Evolutionary conservation across 208 protist genomes (phyloP).

Genomic region (Herpetomonas tarakana): DNA sequence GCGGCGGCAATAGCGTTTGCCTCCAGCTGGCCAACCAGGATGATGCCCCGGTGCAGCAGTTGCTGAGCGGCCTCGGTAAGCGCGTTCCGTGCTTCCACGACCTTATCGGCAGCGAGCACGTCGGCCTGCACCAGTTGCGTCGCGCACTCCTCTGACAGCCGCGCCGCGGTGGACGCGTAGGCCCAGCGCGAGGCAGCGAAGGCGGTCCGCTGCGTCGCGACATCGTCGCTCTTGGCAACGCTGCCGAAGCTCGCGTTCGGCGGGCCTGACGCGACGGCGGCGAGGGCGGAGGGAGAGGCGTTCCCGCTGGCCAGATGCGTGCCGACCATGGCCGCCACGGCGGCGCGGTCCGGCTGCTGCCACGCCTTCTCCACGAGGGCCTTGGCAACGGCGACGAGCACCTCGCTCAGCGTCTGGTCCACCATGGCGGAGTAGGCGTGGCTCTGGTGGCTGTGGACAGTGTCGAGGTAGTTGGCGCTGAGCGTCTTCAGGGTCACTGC

Average conservation of each 20-base stretch:
- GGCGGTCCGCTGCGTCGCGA: constrained; percentile 8
- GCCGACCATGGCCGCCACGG: constrained; percentile 3
- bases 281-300: neutral
- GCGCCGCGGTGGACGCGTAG: neutral
- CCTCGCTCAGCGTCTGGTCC: constrained; percentile 27
- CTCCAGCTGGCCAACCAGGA: constrained; percentile 63
- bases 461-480: constrained; percentile 63
- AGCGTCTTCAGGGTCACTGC: constrained; percentile 56
- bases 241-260: neutral
- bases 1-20: constrained; percentile 12
- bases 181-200: constrained; percentile 28
- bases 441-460: constrained; percentile 35
- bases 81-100: constrained; percentile 9
- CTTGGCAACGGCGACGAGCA: constrained; percentile 12
- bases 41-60: constrained; percentile 44
- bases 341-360: constrained; percentile 8
- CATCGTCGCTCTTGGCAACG: neutral
- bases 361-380: constrained; percentile 8
- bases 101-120: constrained; percentile 13
- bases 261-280: too few relatives aligned
- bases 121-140: constrained; percentile 20
- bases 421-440: constrained; percentile 30
- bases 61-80: constrained; percentile 20
- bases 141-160: neutral
- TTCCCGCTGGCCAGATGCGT: neutral